phyloP scores from a whole-genome alignment of 2,329 filamentous ascomycete genomes.

The Ceratocystis cacaofunesta region DNA sequence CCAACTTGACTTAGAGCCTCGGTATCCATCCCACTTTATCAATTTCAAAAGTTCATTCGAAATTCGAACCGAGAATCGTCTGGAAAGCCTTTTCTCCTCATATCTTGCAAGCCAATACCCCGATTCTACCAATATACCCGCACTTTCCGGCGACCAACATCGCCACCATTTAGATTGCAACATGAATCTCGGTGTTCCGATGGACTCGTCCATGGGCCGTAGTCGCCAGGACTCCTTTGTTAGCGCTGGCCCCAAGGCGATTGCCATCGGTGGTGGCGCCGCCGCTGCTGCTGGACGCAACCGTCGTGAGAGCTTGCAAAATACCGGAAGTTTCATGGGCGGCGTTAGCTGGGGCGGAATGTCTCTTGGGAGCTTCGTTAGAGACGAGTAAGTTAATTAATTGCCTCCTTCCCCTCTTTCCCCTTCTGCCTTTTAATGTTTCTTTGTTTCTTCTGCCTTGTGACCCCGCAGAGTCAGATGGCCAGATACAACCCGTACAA shows the following conservation, averaged over 20 bases:
- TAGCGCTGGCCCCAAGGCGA: slow-evolving; percentile 50
- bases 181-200: slow-evolving; percentile 45
- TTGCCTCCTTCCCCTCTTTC: background rate
- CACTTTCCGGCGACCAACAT: background rate
- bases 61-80: background rate
- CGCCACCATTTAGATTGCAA: slow-evolving; percentile 26
- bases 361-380: slow-evolving; percentile 91
- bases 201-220: slow-evolving; percentile 42
- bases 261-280: slow-evolving; percentile 50
- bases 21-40: background rate
- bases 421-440: background rate
- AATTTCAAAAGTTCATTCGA: background rate
- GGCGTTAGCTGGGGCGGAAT: slow-evolving; percentile 96
- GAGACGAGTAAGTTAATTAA: slow-evolving; percentile 69
- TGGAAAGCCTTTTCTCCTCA: background rate
- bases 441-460: slow-evolving; percentile 4
- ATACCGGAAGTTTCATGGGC: slow-evolving; percentile 49
- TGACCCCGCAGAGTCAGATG: background rate
- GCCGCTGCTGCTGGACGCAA: slow-evolving; percentile 42
- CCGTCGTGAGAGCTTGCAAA: slow-evolving; percentile 41
- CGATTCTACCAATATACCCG: background rate
- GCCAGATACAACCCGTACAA: background rate
- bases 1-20: background rate
- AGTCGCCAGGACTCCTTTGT: slow-evolving; percentile 51
- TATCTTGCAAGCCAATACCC: background rate